Conservation (phyloP, 352 stramenopile species). For the Phytophthora chlamydospora region DNA sequence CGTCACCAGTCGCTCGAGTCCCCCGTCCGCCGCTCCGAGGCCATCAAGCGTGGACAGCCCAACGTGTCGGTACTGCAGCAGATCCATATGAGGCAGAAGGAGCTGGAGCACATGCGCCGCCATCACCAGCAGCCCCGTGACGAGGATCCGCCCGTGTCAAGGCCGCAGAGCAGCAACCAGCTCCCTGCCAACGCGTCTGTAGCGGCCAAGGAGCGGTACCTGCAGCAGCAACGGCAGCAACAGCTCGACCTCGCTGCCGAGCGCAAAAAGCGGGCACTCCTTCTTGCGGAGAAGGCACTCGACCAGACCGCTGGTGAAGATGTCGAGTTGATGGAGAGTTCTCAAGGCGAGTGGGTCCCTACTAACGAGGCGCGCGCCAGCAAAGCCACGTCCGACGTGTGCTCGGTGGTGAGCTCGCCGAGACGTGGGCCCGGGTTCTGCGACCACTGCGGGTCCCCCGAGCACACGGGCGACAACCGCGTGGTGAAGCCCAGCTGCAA, state of each 20-base stretch:
- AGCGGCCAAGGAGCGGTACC: constrained; percentile 41
- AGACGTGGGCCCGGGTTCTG: constrained; percentile 38
- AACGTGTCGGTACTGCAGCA: constrained; percentile 31
- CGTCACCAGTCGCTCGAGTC: constrained; percentile 26
- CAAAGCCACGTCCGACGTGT: constrained; percentile 18
- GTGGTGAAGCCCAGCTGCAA: constrained; percentile 51
- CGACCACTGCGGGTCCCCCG: constrained; percentile 44
- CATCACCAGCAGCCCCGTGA: constrained; percentile 33
- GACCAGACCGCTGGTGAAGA: constrained; percentile 47
- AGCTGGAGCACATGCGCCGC: constrained; percentile 29
- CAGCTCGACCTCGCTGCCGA: constrained; percentile 32
- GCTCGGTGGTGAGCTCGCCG: constrained; percentile 29
- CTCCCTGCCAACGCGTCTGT: constrained; percentile 23
- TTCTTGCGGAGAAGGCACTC: constrained; percentile 31
- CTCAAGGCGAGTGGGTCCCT: constrained; percentile 69
- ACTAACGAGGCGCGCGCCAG: constrained; percentile 27
- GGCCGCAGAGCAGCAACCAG: constrained; percentile 19
- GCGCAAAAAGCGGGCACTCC: constrained; percentile 18
- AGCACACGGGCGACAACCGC: constrained; percentile 53
- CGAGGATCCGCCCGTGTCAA: constrained; percentile 28
- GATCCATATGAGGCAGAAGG: constrained; percentile 41
- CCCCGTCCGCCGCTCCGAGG: constrained; percentile 12
- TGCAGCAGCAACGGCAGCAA: constrained; percentile 44
- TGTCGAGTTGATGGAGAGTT: constrained; percentile 65
- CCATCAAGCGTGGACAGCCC: constrained; percentile 15